phyloP scores from a whole-genome alignment of 2,329 filamentous ascomycete genomes.

The Botryotinia narcissicola region DNA sequence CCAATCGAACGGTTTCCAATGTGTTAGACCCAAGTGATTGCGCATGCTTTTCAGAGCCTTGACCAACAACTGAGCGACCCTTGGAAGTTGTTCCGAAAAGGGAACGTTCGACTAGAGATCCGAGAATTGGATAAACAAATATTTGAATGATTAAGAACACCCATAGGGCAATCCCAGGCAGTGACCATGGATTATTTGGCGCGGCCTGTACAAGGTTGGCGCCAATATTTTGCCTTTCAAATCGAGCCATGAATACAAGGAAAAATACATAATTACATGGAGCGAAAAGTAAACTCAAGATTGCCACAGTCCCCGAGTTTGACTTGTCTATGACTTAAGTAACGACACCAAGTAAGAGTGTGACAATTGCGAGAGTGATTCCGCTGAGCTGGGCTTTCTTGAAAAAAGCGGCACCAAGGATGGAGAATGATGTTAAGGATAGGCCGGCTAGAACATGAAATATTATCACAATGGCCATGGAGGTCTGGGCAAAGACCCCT shows the following conservation, averaged over 20 bases:
- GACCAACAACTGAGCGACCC: slow-evolving; percentile 52
- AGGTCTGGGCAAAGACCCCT: slow-evolving; percentile 66
- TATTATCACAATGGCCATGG: slow-evolving; percentile 62
- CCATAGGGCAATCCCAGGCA: slow-evolving; percentile 76
- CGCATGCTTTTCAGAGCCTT: neutral
- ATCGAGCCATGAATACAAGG: slow-evolving; percentile 71
- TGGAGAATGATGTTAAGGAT: slow-evolving; percentile 73
- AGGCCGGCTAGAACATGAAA: slow-evolving; percentile 76
- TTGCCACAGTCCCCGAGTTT: slow-evolving; percentile 59
- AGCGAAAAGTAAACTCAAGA: slow-evolving; percentile 75
- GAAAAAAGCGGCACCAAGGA: slow-evolving; percentile 81
- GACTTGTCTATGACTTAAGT: slow-evolving; percentile 68
- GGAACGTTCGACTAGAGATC: slow-evolving; percentile 67
- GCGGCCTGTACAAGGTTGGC: slow-evolving; percentile 61
- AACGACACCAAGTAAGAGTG: slow-evolving; percentile 74
- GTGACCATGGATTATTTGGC: slow-evolving; percentile 62
- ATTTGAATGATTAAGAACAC: slow-evolving; percentile 76
- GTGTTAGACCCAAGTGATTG: slow-evolving; percentile 25
- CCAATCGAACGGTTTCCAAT: slow-evolving; percentile 62
- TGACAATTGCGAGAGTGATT: slow-evolving; percentile 70
- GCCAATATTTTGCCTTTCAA: slow-evolving; percentile 59
- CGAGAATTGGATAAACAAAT: slow-evolving; percentile 72
- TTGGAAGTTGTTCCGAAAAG: slow-evolving; percentile 73
- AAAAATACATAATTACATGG: slow-evolving; percentile 89
- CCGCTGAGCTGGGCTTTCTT: slow-evolving; percentile 84